phyloP scores from a whole-genome alignment of 257 asterid species.

The Anisodus acutangulus region DNA sequence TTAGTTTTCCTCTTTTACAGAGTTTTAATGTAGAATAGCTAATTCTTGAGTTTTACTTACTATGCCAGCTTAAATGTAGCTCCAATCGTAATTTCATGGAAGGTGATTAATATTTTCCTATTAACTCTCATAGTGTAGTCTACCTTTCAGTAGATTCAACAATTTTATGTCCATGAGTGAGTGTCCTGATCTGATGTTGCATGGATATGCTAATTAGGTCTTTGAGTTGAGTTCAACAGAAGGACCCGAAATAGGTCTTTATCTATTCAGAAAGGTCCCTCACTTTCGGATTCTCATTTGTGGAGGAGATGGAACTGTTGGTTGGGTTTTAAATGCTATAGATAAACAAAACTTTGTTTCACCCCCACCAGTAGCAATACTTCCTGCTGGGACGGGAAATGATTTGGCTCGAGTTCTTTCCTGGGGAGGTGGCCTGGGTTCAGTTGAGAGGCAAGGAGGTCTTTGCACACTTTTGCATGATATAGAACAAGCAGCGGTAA shows the following conservation, averaged over 20 bases:
- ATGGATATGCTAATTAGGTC: slow-evolving; percentile 48
- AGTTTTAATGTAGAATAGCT: not conserved
- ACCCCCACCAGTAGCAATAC: slow-evolving; percentile 98
- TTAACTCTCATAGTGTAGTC: not conserved
- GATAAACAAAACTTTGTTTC: slow-evolving; percentile 92
- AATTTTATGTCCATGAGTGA: not conserved
- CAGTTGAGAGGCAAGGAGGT: slow-evolving; percentile 99
- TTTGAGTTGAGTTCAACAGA: slow-evolving; percentile 82
- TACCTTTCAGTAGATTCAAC: not conserved
- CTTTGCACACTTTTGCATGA: slow-evolving; percentile 80
- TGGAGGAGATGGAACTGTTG: slow-evolving; percentile 99
- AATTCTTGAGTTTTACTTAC: not conserved
- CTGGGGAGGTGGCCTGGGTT: slow-evolving; percentile 98
- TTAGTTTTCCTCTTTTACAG: not conserved
- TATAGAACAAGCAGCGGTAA: slow-evolving; percentile 96
- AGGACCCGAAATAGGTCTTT: slow-evolving; percentile 93
- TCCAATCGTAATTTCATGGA: not conserved
- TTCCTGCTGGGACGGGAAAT: slow-evolving; percentile 99
- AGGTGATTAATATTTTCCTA: slow-evolving; percentile 15
- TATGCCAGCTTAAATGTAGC: not conserved
- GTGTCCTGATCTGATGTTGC: slow-evolving; percentile 30
- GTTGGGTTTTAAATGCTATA: slow-evolving; percentile 90
- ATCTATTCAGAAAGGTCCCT: slow-evolving; percentile 82
- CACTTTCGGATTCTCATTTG: slow-evolving; percentile 93
- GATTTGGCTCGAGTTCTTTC: slow-evolving; percentile 97